phyloP scores from a whole-genome alignment of 2,329 filamentous ascomycete species.

The Plectosphaerella cucumerina region DNA sequence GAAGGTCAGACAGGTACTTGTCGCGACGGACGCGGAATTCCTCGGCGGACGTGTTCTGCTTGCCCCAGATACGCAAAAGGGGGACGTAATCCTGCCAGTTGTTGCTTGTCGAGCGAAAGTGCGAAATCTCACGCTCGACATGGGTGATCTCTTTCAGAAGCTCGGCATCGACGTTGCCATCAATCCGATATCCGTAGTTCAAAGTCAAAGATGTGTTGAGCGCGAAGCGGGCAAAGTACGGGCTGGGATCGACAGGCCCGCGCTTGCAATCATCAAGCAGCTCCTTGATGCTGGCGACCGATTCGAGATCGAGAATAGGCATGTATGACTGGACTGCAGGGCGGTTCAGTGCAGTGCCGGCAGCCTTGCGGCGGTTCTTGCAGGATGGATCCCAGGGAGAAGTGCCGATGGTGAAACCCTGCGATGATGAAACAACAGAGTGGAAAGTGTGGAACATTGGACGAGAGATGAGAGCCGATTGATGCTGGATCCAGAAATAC shows the following conservation, averaged over 20 bases:
- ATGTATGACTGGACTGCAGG: slow-evolving; percentile 75
- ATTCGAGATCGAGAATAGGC: slow-evolving; percentile 77
- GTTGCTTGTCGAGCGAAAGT: slow-evolving; percentile 73
- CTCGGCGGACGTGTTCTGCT: slow-evolving; percentile 56
- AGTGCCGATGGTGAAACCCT: slow-evolving; percentile 79
- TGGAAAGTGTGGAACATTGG: slow-evolving; percentile 80
- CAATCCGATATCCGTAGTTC: slow-evolving; percentile 75
- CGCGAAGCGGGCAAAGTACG: slow-evolving; percentile 72
- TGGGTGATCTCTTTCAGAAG: slow-evolving; percentile 69
- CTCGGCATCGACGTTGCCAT: slow-evolving; percentile 62
- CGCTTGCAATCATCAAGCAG: slow-evolving; percentile 60
- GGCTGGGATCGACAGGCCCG: slow-evolving; percentile 64
- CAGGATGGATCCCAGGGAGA: slow-evolving; percentile 82
- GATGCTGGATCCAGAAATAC: slow-evolving; percentile 73
- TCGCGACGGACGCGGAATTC: slow-evolving; percentile 67
- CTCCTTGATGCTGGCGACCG: slow-evolving; percentile 55
- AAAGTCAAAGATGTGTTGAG: slow-evolving; percentile 74
- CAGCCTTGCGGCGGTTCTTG: slow-evolving; percentile 72
- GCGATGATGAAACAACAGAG: slow-evolving; percentile 69
- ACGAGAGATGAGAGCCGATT: slow-evolving; percentile 72
- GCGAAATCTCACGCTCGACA: slow-evolving; percentile 72
- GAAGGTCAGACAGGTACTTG: slow-evolving; percentile 62
- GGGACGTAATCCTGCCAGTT: slow-evolving; percentile 88
- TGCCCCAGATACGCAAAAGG: slow-evolving; percentile 60
- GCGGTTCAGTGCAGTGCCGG: slow-evolving; percentile 72